Evolutionary conservation across 2,329 filamentous ascomycete genomes (phyloP).

Genomic region (Aspergillus udagawae): DNA sequence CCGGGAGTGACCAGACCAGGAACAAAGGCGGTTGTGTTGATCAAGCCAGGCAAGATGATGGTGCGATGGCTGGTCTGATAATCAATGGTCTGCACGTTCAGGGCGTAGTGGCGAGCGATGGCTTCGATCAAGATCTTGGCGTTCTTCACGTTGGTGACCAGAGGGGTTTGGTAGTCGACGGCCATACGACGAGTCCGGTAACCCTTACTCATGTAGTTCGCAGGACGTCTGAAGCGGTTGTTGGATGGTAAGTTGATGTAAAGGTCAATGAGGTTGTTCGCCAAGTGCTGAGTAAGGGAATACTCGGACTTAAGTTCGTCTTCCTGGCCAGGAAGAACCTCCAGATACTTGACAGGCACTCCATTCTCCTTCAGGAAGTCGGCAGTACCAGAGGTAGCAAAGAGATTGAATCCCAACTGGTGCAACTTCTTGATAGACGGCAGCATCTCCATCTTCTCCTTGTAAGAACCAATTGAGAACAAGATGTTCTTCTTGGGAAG

Average conservation of each 20-base stretch:
- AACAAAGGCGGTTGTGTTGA: conserved; percentile 78
- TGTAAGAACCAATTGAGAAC: conserved; percentile 92
- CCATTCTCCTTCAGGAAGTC: conserved; percentile 94
- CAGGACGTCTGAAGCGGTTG: conserved; percentile 93
- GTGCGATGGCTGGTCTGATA: conserved; percentile 86
- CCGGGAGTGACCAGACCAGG: conserved; percentile 64
- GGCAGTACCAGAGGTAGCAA: conserved; percentile 91
- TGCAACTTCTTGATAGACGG: conserved; percentile 86
- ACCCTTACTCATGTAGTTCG: conserved; percentile 97
- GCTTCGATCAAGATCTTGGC: conserved; percentile 96
- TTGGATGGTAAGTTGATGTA: conserved; percentile 99
- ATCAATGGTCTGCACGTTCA: conserved; percentile 79
- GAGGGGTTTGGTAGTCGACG: conserved; percentile 92
- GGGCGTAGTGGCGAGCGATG: conserved; percentile 80
- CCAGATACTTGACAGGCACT: conserved; percentile 87
- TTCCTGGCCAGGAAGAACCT: conserved; percentile 73
- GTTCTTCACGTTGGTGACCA: conserved; percentile 99
- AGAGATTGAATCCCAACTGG: conserved; percentile 89
- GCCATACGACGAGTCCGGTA: conserved; percentile 97
- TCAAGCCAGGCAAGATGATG: conserved; percentile 66
- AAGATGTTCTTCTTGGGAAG: conserved; percentile 94
- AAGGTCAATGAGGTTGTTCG: conserved; percentile 95
- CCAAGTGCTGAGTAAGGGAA: conserved; percentile 91
- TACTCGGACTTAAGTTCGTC: conserved; percentile 92
- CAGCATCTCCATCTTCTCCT: conserved; percentile 97